Evolutionary conservation across 495 filamentous ascomycete species (phyloP).

Genomic region (Aspergillus nanangensis): DNA sequence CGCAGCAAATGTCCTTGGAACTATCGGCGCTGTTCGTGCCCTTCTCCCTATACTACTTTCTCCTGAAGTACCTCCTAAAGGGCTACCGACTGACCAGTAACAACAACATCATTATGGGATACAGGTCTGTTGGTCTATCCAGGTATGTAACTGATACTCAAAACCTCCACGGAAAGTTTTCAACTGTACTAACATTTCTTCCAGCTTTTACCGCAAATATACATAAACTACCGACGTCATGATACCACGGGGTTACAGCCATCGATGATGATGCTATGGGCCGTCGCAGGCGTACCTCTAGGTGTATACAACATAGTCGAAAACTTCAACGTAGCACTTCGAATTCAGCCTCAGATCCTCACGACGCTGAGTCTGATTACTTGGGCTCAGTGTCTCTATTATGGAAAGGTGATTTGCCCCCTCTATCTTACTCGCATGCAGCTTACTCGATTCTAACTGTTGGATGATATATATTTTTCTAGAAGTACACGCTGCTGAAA

Average conservation of each 20-base stretch:
- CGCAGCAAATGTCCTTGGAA: slow-evolving; percentile 54
- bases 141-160: slow-evolving; percentile 20
- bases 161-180: slow-evolving; percentile 3
- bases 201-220: slow-evolving; percentile 60
- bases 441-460: no score
- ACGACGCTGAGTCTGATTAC: slow-evolving; percentile 57
- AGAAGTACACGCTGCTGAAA: slow-evolving; percentile 42
- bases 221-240: slow-evolving; percentile 59
- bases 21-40: slow-evolving; percentile 47
- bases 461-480: no score
- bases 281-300: slow-evolving; percentile 57
- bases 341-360: slow-evolving; percentile 59
- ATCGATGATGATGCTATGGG: slow-evolving; percentile 67
- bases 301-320: slow-evolving; percentile 62
- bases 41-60: background rate
- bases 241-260: slow-evolving; percentile 54
- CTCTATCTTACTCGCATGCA: background rate
- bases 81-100: background rate
- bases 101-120: slow-evolving; percentile 10
- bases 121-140: slow-evolving; percentile 51
- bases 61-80: no score
- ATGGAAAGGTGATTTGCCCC: slow-evolving; percentile 40
- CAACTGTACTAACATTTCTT: background rate
- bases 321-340: slow-evolving; percentile 55
- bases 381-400: slow-evolving; percentile 63